Conservation (phyloP, 2,329 filamentous ascomycete species). For the Apiospora rasikravindrae region DNA sequence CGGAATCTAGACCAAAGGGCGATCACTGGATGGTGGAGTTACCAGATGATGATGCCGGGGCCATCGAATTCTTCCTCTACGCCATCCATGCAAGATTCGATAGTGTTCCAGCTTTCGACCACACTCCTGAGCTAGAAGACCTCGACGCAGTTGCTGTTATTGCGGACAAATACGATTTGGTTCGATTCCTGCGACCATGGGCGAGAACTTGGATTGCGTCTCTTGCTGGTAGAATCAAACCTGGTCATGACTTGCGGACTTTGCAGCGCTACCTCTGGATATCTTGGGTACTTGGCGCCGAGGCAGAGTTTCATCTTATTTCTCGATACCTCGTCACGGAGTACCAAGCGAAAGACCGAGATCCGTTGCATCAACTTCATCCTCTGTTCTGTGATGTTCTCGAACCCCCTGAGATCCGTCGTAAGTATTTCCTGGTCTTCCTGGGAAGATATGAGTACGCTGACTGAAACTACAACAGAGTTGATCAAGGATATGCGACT, state of each 20-base stretch:
- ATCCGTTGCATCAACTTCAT: too few relatives aligned
- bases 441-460: too few relatives aligned
- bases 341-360: background rate
- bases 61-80: conserved; percentile 36
- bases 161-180: background rate
- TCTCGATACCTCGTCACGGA: background rate
- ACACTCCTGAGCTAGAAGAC: background rate
- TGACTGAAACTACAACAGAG: too few relatives aligned
- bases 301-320: background rate
- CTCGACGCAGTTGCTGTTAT: background rate
- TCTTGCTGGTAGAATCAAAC: too few relatives aligned
- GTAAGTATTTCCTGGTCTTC: too few relatives aligned
- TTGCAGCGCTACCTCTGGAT: background rate
- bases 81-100: conserved; percentile 35
- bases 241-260: too few relatives aligned
- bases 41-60: conserved; percentile 37
- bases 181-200: background rate
- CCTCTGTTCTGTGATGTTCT: too few relatives aligned
- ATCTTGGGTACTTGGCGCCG: background rate
- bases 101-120: background rate
- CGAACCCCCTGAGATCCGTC: too few relatives aligned
- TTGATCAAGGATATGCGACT: too few relatives aligned
- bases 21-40: conserved; percentile 36
- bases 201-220: too few relatives aligned
- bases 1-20: conserved; percentile 26